phyloP scores from a whole-genome alignment of 306 rosid genomes.

The Lablab purpureus region DNA sequence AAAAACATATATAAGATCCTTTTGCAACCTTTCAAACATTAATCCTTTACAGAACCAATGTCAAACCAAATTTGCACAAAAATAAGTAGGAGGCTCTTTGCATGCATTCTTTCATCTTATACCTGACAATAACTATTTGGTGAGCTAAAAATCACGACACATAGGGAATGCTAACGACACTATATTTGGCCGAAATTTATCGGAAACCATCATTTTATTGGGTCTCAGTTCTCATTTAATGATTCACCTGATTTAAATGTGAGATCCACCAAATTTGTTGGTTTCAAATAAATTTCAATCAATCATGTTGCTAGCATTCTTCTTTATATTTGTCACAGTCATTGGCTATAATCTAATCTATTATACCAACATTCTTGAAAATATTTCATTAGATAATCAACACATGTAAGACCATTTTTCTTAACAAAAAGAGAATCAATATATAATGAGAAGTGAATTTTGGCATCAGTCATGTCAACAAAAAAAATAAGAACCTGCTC shows the following conservation, averaged over 20 bases:
- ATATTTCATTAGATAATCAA: conserved; percentile 13
- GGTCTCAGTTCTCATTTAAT: too few relatives aligned
- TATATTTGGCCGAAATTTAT: too few relatives aligned
- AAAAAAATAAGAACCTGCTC: neutral
- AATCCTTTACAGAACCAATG: conserved; percentile 1
- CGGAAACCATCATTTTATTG: too few relatives aligned
- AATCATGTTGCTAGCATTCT: neutral
- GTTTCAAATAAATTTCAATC: too few relatives aligned
- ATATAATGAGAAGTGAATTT: neutral
- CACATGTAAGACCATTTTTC: neutral
- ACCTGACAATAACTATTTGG: conserved; percentile 3
- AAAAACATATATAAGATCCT: conserved; percentile 19
- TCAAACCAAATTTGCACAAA: conserved; percentile 18
- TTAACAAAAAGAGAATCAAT: neutral
- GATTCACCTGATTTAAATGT: too few relatives aligned
- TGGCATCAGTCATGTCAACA: neutral
- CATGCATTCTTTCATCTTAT: neutral
- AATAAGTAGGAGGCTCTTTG: neutral
- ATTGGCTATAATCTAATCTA: conserved; percentile 14
- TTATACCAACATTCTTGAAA: conserved; percentile 22
- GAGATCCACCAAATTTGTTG: too few relatives aligned
- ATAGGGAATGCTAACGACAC: too few relatives aligned
- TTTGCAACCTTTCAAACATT: conserved; percentile 1
- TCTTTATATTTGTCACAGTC: conserved; percentile 1
- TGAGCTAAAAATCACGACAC: neutral